Base-by-base conservation (phyloP, 192 early-diverging fungal genomes). In the Linnemannia zychae region DNA sequence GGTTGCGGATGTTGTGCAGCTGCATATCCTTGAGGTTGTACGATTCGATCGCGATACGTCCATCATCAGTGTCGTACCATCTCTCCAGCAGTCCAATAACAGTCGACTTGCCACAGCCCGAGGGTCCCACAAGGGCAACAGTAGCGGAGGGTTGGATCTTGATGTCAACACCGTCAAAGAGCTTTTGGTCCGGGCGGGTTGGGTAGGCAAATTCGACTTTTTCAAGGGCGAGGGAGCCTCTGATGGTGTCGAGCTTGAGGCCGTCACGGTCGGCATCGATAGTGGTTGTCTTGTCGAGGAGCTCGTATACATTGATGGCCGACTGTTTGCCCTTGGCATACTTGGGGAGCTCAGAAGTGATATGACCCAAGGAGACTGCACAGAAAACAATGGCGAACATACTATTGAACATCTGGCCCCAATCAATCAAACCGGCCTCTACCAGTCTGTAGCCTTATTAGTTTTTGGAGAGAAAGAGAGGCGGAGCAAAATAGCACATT, bases 61-160 rank as follows among this genome's bases (percentile, higher is more conserved):
- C 92, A 48, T 75, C 80, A 22, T 69, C 68, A 24, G 80, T 87
- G 47, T 93, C 89, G 67, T 93, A 94, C 67, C 92, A 90, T 36
- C 92, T 87, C 77, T 93, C 91, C 31, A 91, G 67, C 66, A 94
- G 66, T 12, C 88, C 90, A 79, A 96, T 91, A 13, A 92, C 88
- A 16, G 94, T 95, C 15, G 89, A 91, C 81, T 96, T 96, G 74
- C 89, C 87, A 72, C 89, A 92, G 4, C 95, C 95, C 20, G 94
- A 95, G 37, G 90, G 84, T 3, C 96, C 96, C 12, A 97, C 96
- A 24, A 97, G 84, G 16, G 96, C 96, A 46, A 96, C 92, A 28
- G 93, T 96, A 77, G 90, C 83, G 28, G 94, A 94, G 34, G 92
- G 72, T 34, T 87, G 77, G 28, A 94, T 87, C 44, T 89, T 75